Evolutionary conservation across 2,329 filamentous ascomycete species (phyloP), one percentile per base, ranked within the genome.

Genomic region (Mycogone perniciosa): DNA sequence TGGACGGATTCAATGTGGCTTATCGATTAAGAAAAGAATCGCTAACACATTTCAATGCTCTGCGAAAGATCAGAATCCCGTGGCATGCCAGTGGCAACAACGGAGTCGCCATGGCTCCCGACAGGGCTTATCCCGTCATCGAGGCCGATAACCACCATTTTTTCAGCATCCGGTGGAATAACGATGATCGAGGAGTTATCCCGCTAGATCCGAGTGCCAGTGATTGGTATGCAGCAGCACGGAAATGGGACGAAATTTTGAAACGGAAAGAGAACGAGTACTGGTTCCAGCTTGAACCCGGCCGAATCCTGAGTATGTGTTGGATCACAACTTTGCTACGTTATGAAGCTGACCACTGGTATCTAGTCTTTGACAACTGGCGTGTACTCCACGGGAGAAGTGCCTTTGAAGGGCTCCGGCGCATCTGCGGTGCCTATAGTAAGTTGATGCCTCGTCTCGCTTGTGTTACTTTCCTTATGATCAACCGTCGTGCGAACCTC

Each of bases 341-440:
- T 13, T n/a, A 29, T 13, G 13, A 37, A 31, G 30, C 48, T 48
- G 31, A 50, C 43, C 44, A 20, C 33, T 13, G 2, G 26, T 11
- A 5, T 35, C 8, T 59, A 88, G 87, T 97, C 43, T 96, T 99
- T 67, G 89, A 99, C 65, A 97, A 99, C 63, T 96, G 92, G 90
- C 80, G 93, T 53, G 86, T 96, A 33, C 71, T 97, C 59, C 93
- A 99, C 67, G 93, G 92, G 1, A 77, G 93, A 59, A 84, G 84
- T 46, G 81, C 81, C 0, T 99, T 97, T 62, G 86, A 84, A 5
- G 93, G 93, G 1, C 82, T 86, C 63, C 77, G 93, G 58, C 83
- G 91, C 58, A 88, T 99, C 63, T 96, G 91, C 67, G 93, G 93
- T 53, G 92, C 81, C 7, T 97, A 97, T 62, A 85, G 89, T 90